Base-by-base conservation (phyloP, 352 stramenopile genomes). In the Phytophthora crassamura region DNA sequence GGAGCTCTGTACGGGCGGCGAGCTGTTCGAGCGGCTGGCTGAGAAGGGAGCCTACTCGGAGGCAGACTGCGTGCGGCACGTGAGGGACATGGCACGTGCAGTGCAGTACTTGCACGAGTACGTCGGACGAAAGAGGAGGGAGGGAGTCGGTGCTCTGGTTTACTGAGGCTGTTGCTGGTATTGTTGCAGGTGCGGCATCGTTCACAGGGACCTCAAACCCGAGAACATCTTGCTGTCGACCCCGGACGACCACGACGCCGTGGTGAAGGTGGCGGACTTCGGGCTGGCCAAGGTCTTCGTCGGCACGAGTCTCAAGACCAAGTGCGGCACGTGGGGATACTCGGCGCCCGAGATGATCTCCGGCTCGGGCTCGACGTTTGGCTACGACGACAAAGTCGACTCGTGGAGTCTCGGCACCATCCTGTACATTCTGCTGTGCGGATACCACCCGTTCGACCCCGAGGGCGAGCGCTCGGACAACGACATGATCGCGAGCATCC, bases 371-470 rank as follows among this genome's bases (percentile, higher is more conserved):
- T 63, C 81, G 7, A 65, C 72, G 14, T 94, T 94, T 43, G 81
- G 83, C 9, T 96, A 94, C 59, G 84, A 94, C 56, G 85, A 72
- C 34, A 95, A 95, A 48, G 88, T 95, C 16, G 88, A 96, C 43
- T 90, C 88, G 33, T 96, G 88, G 88, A 93, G 86, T 61, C 70
- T 96, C n/a, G 88, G 88, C 38, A 91, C 84, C 2, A 93, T 94
- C 39, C 54, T 96, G 46, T 94, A 96, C 67, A 96, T 94, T 69
- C 59, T 96, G 79, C 55, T 96, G 5, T 94, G 86, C 39, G 88
- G 88, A 3, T 93, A 90, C 46, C 88, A 96, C 52, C 88, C 88
- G 18, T 96, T 96, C 41, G 88, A 96, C 45, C 84, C 84, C 0
- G 60, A 87, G 28, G 86, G 86, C n/a, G 82, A 81, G 7, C 60